Percentiles rank a stretch among this genome's conserved stretches.
Conservation (phyloP, 116 monocot species). For the Phalaenopsis hybrid region DNA sequence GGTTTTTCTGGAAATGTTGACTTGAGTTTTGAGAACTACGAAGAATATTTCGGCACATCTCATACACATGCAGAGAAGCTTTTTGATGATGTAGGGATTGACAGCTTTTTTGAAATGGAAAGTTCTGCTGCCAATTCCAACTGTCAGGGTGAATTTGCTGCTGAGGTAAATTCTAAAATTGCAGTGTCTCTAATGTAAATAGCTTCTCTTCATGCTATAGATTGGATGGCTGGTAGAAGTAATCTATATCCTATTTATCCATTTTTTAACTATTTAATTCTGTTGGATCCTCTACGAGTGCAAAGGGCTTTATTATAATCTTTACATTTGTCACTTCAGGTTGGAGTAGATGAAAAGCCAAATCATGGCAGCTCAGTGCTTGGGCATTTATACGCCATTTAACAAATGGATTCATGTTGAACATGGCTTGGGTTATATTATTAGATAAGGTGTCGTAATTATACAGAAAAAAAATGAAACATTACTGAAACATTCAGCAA, state of each 20-base stretch:
- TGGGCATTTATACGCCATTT: too few species aligned
- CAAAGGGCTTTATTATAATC: too few species aligned
- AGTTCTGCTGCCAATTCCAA: conserved; percentile 40
- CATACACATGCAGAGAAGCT: conserved; percentile 32
- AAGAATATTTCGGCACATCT: conserved; percentile 61
- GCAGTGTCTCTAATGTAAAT: not conserved
- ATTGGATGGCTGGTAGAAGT: too few species aligned
- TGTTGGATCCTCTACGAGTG: too few species aligned
- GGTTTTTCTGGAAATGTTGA: conserved; percentile 64
- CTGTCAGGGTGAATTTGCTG: conserved; percentile 27
- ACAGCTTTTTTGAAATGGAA: conserved; percentile 53
- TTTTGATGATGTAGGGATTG: conserved; percentile 68
- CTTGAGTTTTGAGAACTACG: conserved; percentile 69
- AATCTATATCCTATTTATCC: too few species aligned
- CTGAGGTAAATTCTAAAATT: conserved; percentile 39
- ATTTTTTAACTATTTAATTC: too few species aligned
- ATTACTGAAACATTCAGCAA: not conserved
- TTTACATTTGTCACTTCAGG: too few species aligned
- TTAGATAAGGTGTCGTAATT: not conserved
- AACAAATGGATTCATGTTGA: too few species aligned
- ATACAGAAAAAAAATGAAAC: too few species aligned
- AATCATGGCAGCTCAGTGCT: too few species aligned
- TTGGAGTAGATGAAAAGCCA: too few species aligned
- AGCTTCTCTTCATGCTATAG: too few species aligned
- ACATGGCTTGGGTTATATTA: not conserved